Evolutionary conservation across 2,329 filamentous ascomycete species (phyloP).

Genomic region (Xylariaceae sp.): DNA sequence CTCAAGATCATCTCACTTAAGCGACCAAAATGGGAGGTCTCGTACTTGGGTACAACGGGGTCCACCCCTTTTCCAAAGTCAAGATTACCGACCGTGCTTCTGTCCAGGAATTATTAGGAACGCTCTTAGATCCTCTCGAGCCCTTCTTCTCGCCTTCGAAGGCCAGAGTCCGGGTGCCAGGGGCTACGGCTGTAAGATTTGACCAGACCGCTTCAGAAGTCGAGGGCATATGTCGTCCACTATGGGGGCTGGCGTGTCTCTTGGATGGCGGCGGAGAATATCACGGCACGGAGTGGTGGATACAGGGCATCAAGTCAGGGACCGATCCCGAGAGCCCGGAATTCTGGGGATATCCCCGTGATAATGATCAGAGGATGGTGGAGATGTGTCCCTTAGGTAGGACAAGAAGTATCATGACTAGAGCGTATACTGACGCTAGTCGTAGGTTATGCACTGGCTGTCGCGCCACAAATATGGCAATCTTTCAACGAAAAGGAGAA

Average conservation of each 20-base stretch:
- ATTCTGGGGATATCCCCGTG: constrained; percentile 73
- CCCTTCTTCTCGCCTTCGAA: constrained; percentile 66
- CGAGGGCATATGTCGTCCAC: constrained; percentile 69
- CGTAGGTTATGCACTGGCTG: constrained; percentile 63
- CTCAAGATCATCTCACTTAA: no score
- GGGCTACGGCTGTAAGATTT: constrained; percentile 70
- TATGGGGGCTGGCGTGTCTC: constrained; percentile 71
- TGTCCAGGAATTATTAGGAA: constrained; percentile 57
- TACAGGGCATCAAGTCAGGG: constrained; percentile 66
- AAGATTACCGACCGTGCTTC: constrained; percentile 48
- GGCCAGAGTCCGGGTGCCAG: constrained; percentile 62
- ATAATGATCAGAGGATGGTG: constrained; percentile 79
- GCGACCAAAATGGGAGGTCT: constrained; percentile 22
- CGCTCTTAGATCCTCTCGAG: constrained; percentile 66
- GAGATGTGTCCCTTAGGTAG: constrained; percentile 73
- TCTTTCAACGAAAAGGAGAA: constrained; percentile 59
- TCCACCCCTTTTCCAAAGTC: constrained; percentile 54
- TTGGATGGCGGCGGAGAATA: constrained; percentile 66
- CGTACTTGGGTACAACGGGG: constrained; percentile 47
- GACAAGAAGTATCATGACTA: not conserved
- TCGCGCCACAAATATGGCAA: constrained; percentile 64
- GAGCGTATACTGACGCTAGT: not conserved
- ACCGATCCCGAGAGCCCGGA: constrained; percentile 67
- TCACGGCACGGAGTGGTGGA: constrained; percentile 59
- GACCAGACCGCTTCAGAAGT: constrained; percentile 74